phyloP scores from a whole-genome alignment of 2,329 filamentous ascomycete genomes.

The Aspergillus sp. region DNA sequence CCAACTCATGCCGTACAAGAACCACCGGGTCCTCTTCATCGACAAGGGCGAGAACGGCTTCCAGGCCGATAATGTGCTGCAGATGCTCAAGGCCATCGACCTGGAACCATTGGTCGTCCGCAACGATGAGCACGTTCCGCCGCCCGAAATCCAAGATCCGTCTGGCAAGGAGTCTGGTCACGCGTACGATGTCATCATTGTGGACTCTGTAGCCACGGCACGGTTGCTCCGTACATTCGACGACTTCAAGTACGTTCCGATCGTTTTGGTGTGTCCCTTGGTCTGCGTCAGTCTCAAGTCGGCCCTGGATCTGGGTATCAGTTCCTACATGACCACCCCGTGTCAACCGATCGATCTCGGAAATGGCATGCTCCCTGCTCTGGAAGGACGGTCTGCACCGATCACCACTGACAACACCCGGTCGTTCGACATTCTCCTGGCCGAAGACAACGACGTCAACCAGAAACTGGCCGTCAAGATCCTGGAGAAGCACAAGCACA shows the following conservation, averaged over 20 bases:
- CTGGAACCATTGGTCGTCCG: slow-evolving; percentile 79
- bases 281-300: slow-evolving; percentile 91
- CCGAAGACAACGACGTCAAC: slow-evolving; percentile 96
- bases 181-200: slow-evolving; percentile 89
- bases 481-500: slow-evolving; percentile 81
- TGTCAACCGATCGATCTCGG: slow-evolving; percentile 90
- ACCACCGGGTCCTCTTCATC: slow-evolving; percentile 88
- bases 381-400: slow-evolving; percentile 88
- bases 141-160: slow-evolving; percentile 47
- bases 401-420: slow-evolving; percentile 88
- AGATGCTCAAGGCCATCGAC: slow-evolving; percentile 71
- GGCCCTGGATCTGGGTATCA: slow-evolving; percentile 88
- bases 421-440: slow-evolving; percentile 89
- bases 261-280: slow-evolving; percentile 81
- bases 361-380: slow-evolving; percentile 90
- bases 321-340: slow-evolving; percentile 98
- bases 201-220: slow-evolving; percentile 90
- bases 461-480: slow-evolving; percentile 95
- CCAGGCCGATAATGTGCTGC: slow-evolving; percentile 62
- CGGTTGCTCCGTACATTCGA: slow-evolving; percentile 76
- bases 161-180: slow-evolving; percentile 45
- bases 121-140: slow-evolving; percentile 60
- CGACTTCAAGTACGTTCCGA: slow-evolving; percentile 95
- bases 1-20: slow-evolving; percentile 81
- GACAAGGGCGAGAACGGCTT: slow-evolving; percentile 74